phyloP scores from a whole-genome alignment of 352 stramenopile species.

The Pythium folliculosum region DNA sequence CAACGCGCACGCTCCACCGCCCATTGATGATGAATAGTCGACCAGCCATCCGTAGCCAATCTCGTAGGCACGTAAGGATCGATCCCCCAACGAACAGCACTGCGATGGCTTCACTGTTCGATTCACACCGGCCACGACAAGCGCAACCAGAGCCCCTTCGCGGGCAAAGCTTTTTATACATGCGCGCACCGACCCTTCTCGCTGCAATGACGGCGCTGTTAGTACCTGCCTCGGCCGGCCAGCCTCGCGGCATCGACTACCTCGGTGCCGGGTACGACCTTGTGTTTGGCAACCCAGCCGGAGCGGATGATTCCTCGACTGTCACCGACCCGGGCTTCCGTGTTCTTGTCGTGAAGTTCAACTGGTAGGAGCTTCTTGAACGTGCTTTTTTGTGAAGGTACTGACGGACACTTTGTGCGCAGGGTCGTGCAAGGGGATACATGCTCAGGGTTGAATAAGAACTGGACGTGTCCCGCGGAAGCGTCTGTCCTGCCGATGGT shows the following conservation, averaged over 20 bases:
- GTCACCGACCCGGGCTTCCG: slow-evolving; percentile 32
- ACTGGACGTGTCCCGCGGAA: slow-evolving; percentile 32
- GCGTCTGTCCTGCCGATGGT: slow-evolving; percentile 28
- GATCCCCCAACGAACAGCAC: no score
- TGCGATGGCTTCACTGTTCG: no score
- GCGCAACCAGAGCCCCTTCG: no score
- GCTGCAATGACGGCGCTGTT: neutral
- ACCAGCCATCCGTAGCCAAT: no score
- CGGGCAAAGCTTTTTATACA: neutral
- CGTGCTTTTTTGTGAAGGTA: neutral
- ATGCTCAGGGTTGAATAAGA: slow-evolving; percentile 27
- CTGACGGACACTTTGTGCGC: neutral
- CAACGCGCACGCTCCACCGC: neutral
- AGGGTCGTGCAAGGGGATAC: slow-evolving; percentile 24
- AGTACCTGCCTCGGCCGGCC: slow-evolving; percentile 2
- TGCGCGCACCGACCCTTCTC: neutral
- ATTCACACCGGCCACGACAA: neutral
- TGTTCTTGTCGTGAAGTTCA: slow-evolving; percentile 33
- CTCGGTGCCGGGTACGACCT: slow-evolving; percentile 34
- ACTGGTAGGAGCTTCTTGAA: slow-evolving; percentile 14
- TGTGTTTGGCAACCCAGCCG: slow-evolving; percentile 33
- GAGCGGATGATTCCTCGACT: slow-evolving; percentile 29
- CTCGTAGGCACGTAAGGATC: no score
- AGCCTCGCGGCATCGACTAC: slow-evolving; percentile 34
- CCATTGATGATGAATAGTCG: neutral